Evolutionary conservation across 768 basidiomycete genomes (phyloP), one percentile per base, ranked within the genome.

Genomic region (Mycena venus): DNA sequence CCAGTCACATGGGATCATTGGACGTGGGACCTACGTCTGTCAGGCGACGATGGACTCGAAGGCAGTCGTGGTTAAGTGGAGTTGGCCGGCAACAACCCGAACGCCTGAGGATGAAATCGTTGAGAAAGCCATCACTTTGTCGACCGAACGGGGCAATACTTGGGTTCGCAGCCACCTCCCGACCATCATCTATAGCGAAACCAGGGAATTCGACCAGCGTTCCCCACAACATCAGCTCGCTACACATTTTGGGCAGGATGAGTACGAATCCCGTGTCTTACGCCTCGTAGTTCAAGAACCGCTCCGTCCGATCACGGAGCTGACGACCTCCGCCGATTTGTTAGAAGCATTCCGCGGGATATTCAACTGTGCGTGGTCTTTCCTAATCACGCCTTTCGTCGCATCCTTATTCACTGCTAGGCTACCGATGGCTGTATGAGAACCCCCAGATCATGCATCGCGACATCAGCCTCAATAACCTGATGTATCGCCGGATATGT

Each of bases 401-500:
- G 31, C 31, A 58, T 34, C 25, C 59, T 25, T 3, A 60, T 10
- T 42, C 25, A 51, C 23, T 10, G n/a, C 4, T 11, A 51, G 49
- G 49, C 49, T 51, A 51, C 49, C 9, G 56, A 58, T 73, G 72
- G 72, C 59, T 73, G 7, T 63, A 40, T 40, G 66, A 76, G 29
- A 10, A 17, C 4, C 29, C 72, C 9, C 12, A 61, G 9, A 34
- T 82, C 34, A 61, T 81, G 59, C 68, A 83, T 78, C 19, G 77
- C 75, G 32, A 77, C 72, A 27, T 79, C 80, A 68, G 84, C 80
- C 12, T 63, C 55, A 19, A 81, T 74, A 51, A 84, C 80, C 31
- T 67, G 47, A 66, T 77, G 71, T 74, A 78, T 78, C 27, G 81
- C 75, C 1, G 75, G 78, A 23, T 75, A 63, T 68, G 78, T 69